Evolutionary conservation across 306 rosid species (phyloP).

Genomic region (Cicer cuneatum): DNA sequence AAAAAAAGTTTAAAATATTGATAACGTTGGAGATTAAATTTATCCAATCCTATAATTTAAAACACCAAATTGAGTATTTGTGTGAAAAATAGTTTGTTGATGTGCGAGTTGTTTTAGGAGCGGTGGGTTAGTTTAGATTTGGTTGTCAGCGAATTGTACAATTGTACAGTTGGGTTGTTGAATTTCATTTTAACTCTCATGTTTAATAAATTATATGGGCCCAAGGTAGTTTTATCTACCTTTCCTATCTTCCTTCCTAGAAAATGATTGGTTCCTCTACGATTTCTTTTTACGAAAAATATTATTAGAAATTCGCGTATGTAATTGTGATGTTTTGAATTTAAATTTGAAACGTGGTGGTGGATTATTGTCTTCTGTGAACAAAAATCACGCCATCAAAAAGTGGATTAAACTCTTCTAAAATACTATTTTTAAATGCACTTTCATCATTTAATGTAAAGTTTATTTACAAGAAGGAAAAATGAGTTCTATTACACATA

Average conservation of each 20-base stretch:
- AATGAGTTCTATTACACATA: not conserved
- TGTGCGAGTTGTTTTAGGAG: not conserved
- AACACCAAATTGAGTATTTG: not conserved
- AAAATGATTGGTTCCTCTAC: not conserved
- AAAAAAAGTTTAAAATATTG: too few species aligned
- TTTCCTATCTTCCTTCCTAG: not conserved
- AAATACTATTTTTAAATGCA: too few species aligned
- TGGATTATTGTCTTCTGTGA: not conserved
- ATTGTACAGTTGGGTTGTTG: slow-evolving; percentile 21
- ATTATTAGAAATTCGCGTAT: too few species aligned
- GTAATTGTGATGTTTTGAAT: too few species aligned
- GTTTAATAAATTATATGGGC: slow-evolving; percentile 16
- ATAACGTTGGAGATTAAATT: not conserved
- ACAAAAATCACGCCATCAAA: not conserved
- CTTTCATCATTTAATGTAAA: too few species aligned
- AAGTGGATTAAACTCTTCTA: not conserved
- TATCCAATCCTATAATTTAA: not conserved
- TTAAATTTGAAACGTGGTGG: too few species aligned
- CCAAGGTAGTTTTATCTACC: not conserved
- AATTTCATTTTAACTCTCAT: slow-evolving; percentile 20
- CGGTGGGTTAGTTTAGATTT: slow-evolving; percentile 4
- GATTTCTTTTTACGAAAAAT: not conserved
- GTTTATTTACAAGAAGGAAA: too few species aligned
- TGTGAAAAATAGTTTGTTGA: not conserved
- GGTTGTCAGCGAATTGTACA: slow-evolving; percentile 31